Evolutionary conservation across 164 flowering plant genomes (phyloP).

Genomic region (Dillenia turbinata): DNA sequence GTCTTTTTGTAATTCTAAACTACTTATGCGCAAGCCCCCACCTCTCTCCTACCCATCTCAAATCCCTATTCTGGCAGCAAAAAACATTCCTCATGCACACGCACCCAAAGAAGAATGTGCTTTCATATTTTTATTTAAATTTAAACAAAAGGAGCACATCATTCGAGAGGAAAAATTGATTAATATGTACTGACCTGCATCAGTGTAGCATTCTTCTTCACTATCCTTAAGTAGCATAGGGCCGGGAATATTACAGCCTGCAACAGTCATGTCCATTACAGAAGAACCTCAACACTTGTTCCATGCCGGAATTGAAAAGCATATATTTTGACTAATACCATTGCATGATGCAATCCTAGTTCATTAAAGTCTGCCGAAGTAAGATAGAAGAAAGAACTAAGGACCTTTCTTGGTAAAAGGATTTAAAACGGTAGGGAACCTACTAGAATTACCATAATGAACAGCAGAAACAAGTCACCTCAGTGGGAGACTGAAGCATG

Average conservation of each 20-base stretch:
- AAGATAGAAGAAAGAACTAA: background rate
- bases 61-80: background rate
- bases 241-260: conserved; percentile 79
- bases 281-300: background rate
- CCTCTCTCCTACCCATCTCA: background rate
- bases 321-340: background rate
- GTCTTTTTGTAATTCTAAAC: no score
- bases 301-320: background rate
- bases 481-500: no score
- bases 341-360: background rate
- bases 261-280: conserved; percentile 3
- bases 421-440: no score
- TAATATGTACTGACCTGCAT: conserved; percentile 39
- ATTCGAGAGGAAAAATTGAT: background rate
- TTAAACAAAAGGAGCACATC: background rate
- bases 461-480: no score
- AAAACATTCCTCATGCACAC: background rate
- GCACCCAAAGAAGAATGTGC: background rate
- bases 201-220: conserved; percentile 48
- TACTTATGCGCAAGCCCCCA: background rate
- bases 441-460: no score
- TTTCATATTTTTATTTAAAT: no score
- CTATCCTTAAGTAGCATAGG: conserved; percentile 60
- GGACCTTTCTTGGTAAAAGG: no score
- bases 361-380: background rate